Evolutionary conservation across 768 basidiomycete genomes (phyloP).

Genomic region (Sarcodon aspratus): DNA sequence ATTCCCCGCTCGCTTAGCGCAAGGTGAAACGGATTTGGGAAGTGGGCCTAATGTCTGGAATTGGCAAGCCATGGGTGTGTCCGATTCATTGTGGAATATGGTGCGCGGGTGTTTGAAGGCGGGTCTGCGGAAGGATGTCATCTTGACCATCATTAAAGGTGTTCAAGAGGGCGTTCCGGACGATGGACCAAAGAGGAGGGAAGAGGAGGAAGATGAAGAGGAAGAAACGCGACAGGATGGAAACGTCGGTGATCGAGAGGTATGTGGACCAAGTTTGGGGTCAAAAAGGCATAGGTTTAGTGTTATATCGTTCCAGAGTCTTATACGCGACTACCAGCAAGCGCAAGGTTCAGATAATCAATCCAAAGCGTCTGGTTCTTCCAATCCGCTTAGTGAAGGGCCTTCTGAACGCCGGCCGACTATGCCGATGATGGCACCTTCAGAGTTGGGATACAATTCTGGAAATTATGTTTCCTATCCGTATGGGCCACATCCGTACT

Average conservation of each 20-base stretch:
- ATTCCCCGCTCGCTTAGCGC: conserved; percentile 55
- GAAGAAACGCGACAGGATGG: conserved; percentile 21
- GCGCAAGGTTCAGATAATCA: no score
- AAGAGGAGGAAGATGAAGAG: conserved; percentile 22
- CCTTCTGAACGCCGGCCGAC: not conserved
- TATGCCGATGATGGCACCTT: not conserved
- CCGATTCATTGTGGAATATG: conserved; percentile 62
- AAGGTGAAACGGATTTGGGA: conserved; percentile 44
- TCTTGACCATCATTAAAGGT: conserved; percentile 43
- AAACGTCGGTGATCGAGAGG: conserved; percentile 11
- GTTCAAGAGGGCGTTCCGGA: conserved; percentile 43
- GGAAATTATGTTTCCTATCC: conserved; percentile 22
- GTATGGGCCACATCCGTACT: conserved; percentile 23
- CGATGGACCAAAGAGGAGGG: conserved; percentile 22
- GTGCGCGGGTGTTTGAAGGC: conserved; percentile 45
- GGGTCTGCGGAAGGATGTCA: conserved; percentile 51
- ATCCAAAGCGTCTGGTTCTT: no score
- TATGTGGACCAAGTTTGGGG: not conserved
- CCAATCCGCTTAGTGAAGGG: no score
- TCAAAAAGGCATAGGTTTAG: no score
- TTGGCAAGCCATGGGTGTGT: conserved; percentile 69
- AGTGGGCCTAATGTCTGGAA: conserved; percentile 56
- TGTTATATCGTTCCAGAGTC: no score
- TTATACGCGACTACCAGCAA: no score
- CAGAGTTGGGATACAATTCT: not conserved